phyloP scores from a whole-genome alignment of 257 asterid species.

The Nicotiana sylvestris region DNA sequence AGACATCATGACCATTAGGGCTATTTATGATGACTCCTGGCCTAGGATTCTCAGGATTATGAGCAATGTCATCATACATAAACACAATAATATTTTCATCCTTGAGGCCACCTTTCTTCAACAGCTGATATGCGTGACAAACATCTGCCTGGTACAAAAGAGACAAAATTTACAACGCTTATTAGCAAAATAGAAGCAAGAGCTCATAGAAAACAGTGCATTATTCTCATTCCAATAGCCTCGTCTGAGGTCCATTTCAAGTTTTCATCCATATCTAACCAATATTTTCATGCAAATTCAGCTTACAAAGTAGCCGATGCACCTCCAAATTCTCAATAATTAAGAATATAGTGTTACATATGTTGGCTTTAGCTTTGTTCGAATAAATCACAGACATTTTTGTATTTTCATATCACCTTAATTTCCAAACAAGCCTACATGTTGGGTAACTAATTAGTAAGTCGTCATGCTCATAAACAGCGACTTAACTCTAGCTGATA shows the following conservation, averaged over 20 bases:
- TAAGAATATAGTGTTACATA: neutral
- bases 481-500: neutral
- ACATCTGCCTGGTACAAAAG: slow-evolving; percentile 67
- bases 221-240: neutral
- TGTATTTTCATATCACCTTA: neutral
- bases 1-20: slow-evolving; percentile 80
- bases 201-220: neutral
- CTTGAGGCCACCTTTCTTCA: slow-evolving; percentile 79
- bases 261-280: neutral
- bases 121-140: slow-evolving; percentile 89
- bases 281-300: too few species aligned
- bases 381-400: neutral
- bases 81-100: slow-evolving; percentile 81
- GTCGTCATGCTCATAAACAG: neutral
- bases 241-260: neutral
- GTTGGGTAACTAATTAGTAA: neutral
- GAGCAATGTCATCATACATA: slow-evolving; percentile 90
- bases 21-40: slow-evolving; percentile 84
- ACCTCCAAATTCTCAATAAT: neutral
- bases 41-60: slow-evolving; percentile 72
- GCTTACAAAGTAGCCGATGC: too few species aligned
- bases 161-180: neutral
- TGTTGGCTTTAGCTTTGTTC: neutral
- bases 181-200: neutral
- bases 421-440: neutral